Evolutionary conservation across 192 early-diverging fungal species (phyloP), one percentile per base, ranked within the genome.

Genomic region (Coemansia sp.): DNA sequence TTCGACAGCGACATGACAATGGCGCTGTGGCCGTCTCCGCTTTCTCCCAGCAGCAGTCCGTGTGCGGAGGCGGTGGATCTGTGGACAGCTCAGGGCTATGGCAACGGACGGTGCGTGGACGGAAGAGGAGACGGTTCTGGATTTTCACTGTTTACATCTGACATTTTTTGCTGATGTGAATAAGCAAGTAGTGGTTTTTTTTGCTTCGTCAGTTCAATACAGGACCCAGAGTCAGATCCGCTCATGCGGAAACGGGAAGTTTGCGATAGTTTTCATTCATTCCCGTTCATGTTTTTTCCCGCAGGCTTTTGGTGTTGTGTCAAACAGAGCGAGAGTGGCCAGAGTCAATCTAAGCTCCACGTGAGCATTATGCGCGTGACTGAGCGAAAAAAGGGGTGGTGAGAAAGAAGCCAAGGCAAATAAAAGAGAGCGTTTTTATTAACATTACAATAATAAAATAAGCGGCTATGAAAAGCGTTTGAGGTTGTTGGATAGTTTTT

Each of bases 91-190:
- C 51, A 25, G 20, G 1, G 20, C 51, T 25, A 32, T 1, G 22
- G 25, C 14, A 7, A 25, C 19, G 20, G 7, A 2, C 51, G 8
- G 13, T 54, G 51, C 22, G 38, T 13, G 39, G 1, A 39, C 37
- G 38, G 57, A 59, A 5, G 5, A 16, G 39, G 8, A 41, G 39
- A 22, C 2, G 37, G 38, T 4, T 44, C n/a, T 14, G 69, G 56
- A 40, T 50, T 71, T 22, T 71, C 70, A 56, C 57, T 71, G 57
- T 71, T 71, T 42, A 59, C 57, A 11, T 61, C 56, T 0, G 54
- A 71, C 6, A 16, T 48, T 5, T 65, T 71, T 41, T 65, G 63
- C 41, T 70, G 38, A 53, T 32, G 32, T 2, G 32, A 32, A 32
- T 32, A 32, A 32, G 1, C 0, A 32, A 32, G 32, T 32, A 32